These are phyloP conservation scores for Apium graveolens DNA, from an alignment of 129 eudicot genomes.

Conservation along the genomic window DNA sequence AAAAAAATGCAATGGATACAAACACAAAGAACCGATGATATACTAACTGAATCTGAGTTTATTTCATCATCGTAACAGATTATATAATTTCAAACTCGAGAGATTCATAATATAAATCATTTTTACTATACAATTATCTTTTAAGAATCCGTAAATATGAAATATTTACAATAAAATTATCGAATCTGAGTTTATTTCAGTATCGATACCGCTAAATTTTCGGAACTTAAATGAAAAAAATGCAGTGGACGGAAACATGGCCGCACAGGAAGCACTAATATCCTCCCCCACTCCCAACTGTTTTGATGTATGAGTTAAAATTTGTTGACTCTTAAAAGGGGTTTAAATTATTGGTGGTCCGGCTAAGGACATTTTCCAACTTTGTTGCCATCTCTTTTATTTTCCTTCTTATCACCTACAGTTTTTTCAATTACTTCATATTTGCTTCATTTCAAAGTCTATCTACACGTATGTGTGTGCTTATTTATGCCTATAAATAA, in stretches of 20 bases:
- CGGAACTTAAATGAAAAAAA: not conserved
- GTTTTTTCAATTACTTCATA: not conserved
- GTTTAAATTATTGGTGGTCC: conserved; percentile 9
- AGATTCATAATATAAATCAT: too few species aligned
- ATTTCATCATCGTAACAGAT: too few species aligned
- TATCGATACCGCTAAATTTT: not conserved
- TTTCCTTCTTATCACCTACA: conserved; percentile 4
- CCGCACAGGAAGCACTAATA: conserved; percentile 5
- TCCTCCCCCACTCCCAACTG: not conserved
- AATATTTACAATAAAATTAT: too few species aligned
- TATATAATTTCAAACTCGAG: too few species aligned
- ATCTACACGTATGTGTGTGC: not conserved
- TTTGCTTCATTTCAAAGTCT: not conserved
- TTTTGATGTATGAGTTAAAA: not conserved
- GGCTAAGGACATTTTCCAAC: not conserved
- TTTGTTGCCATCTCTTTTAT: not conserved
- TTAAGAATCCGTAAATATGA: too few species aligned
- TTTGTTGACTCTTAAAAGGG: not conserved
- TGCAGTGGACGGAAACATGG: not conserved
- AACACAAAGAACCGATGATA: too few species aligned
- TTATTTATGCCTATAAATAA: too few species aligned
- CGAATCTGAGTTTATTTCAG: not conserved
- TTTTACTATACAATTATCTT: too few species aligned
- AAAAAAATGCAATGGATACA: not conserved
- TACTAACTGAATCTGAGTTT: too few species aligned